These are phyloP conservation scores for Thamnidium elegans DNA, from an alignment of 192 early-diverging fungal genomes.

Conservation along the genomic window DNA sequence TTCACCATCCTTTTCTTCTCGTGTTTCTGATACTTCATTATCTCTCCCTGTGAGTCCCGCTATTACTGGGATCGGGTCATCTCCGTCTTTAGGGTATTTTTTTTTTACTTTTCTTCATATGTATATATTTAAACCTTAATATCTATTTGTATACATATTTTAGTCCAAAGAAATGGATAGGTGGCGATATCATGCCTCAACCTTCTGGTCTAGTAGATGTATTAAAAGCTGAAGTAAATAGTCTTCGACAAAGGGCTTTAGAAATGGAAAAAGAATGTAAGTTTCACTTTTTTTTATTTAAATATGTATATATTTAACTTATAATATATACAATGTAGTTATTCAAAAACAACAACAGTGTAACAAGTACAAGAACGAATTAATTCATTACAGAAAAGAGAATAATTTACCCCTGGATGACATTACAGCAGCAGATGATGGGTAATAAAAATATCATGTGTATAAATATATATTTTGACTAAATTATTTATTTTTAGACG, in stretches of 20 bases:
- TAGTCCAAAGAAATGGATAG: slow-evolving; percentile 27
- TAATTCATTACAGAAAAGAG: slow-evolving; percentile 21
- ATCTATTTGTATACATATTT: neutral
- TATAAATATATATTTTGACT: no score
- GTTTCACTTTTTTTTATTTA: neutral
- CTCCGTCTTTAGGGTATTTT: no score
- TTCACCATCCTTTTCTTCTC: neutral
- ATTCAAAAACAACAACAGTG: slow-evolving; percentile 21
- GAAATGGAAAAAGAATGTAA: slow-evolving; percentile 42
- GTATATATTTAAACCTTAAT: neutral
- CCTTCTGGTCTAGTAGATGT: slow-evolving; percentile 24
- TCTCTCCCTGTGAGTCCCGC: slow-evolving; percentile 7
- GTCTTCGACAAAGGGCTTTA: slow-evolving; percentile 15
- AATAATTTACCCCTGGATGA: slow-evolving; percentile 23
- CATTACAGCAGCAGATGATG: slow-evolving; percentile 25
- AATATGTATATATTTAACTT: no score
- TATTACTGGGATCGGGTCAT: neutral
- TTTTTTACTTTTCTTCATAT: neutral
- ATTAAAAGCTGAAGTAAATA: slow-evolving; percentile 25
- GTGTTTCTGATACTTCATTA: slow-evolving; percentile 12
- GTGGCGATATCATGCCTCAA: neutral
- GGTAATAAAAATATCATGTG: slow-evolving; percentile 6
- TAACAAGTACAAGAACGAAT: slow-evolving; percentile 26
- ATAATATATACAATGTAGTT: neutral
- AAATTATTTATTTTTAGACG: no score